Base-by-base conservation (phyloP, 495 filamentous ascomycete genomes). In the Geopyxis carbonaria region DNA sequence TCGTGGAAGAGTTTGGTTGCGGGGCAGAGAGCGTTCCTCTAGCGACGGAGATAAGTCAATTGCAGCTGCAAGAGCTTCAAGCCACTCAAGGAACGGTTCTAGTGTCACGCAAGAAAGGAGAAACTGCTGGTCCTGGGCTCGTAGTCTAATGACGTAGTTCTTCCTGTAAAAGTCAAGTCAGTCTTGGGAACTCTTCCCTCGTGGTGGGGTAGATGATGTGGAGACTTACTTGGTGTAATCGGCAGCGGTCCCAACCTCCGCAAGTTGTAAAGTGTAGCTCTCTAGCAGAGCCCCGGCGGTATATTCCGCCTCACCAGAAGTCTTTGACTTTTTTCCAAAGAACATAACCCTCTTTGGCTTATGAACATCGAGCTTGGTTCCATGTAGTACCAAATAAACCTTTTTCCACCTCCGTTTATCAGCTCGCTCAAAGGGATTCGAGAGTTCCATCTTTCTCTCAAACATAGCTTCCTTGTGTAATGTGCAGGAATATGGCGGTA, bases 71-170 rank as follows among this genome's bases (percentile, higher is more conserved):
- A 74, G 43, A 4, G 55, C 51, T 40, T 72, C 60, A 0, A 78
- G 51, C 68, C 75, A 72, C 11, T 59, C 59, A 36, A 73, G 56
- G 43, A 73, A 70, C 2, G 60, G 62, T 30, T 65, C 61, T 35
- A 74, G 50, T 13, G 65, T 61, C 25, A 60, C 45, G 45, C 67
- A 71, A 13, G 66, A 66, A 15, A 79, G 51, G 4, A 79, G 46
- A 39, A 79, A 70, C 56, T 79, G 75, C 38, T 78, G 72, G 3
- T 68, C 64, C 45, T 78, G 75, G 8, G 65, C 60, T 13, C 75
- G 61, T 33, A 79, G 42, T n/a, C 75, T 67, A 30, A 78, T 65
- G 24, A 75, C 68, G 47, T 67, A 68, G 21, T 67, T 63, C 20
- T 64, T 61, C 39, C 68, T 72, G 29, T 34, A 22, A 7, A 13